Conservation (phyloP, 495 filamentous ascomycete species). For the Podospora fimiseda region DNA sequence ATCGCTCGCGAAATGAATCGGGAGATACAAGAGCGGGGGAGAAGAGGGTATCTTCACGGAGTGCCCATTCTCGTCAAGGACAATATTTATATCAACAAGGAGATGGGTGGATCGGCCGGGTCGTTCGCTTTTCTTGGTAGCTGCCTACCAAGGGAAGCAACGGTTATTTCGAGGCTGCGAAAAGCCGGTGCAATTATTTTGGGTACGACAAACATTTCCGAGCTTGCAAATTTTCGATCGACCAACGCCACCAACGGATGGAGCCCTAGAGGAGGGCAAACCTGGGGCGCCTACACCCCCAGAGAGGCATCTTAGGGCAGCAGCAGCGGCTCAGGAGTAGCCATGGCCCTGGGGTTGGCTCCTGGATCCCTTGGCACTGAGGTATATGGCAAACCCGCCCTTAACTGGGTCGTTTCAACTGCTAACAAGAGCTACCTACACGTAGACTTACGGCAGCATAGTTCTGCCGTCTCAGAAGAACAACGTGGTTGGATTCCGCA, state of each 20-base stretch:
- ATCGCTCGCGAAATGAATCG: too few relatives aligned
- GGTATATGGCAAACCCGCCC: background rate
- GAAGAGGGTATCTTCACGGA: conserved; percentile 23
- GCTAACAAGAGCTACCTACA: too few relatives aligned
- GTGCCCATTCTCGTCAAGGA: conserved; percentile 34
- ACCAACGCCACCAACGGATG: conserved; percentile 33
- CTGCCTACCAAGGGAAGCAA: conserved; percentile 34
- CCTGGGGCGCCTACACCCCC: conserved; percentile 31
- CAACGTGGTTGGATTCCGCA: conserved; percentile 54
- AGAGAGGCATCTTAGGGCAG: conserved; percentile 26
- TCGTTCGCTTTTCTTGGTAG: conserved; percentile 47
- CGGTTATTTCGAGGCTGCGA: conserved; percentile 39
- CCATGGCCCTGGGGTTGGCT: conserved; percentile 27
- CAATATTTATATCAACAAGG: conserved; percentile 30
- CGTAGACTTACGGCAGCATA: conserved; percentile 33
- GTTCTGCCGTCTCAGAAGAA: conserved; percentile 34
- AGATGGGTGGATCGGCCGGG: conserved; percentile 32
- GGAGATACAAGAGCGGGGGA: background rate
- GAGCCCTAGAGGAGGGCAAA: conserved; percentile 19
- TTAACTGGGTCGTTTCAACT: too few relatives aligned
- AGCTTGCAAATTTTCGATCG: conserved; percentile 37
- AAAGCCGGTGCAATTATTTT: conserved; percentile 42
- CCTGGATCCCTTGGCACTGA: conserved; percentile 27
- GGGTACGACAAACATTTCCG: conserved; percentile 32
- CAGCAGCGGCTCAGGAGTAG: conserved; percentile 29